Conservation (phyloP, 768 basidiomycete species). For the Rickenella mellea region DNA sequence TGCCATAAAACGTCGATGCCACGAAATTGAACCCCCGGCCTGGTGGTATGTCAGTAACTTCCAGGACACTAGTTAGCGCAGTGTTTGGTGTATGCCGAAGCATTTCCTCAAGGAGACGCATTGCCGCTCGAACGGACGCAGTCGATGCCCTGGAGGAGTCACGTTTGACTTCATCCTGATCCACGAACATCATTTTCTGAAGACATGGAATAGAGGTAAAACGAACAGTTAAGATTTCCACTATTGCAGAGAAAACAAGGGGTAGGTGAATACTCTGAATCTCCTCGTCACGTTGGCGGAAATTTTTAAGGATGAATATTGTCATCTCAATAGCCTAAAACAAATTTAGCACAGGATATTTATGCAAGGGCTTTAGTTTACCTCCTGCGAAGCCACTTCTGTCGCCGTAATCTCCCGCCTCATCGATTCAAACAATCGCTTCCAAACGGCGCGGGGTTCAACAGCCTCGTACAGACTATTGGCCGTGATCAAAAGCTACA, state of each 20-base stretch:
- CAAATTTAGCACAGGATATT: constrained; percentile 1
- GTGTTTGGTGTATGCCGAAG: constrained; percentile 39
- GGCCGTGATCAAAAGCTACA: constrained; percentile 70
- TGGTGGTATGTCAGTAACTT: constrained; percentile 28
- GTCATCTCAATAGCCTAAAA: constrained; percentile 57
- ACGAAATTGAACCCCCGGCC: constrained; percentile 38
- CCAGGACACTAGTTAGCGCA: constrained; percentile 42
- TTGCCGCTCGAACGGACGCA: neutral
- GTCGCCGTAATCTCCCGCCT: constrained; percentile 36
- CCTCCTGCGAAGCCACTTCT: neutral
- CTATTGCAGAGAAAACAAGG: constrained; percentile 58
- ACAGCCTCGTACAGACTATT: constrained; percentile 86
- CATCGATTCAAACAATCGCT: constrained; percentile 51
- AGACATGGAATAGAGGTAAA: neutral
- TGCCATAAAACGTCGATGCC: constrained; percentile 53
- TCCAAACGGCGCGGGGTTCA: constrained; percentile 86
- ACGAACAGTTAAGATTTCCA: constrained; percentile 57
- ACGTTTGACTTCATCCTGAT: neutral
- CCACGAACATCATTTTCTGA: too few relatives aligned
- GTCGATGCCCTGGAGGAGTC: neutral
- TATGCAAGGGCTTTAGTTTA: neutral
- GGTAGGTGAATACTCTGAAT: constrained; percentile 74
- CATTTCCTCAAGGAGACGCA: constrained; percentile 46
- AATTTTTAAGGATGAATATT: constrained; percentile 61
- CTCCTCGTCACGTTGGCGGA: constrained; percentile 82